Percentiles rank a stretch among this genome's conserved stretches.
phyloP scores from a whole-genome alignment of 331 rosid species.

The Cydonia oblonga region DNA sequence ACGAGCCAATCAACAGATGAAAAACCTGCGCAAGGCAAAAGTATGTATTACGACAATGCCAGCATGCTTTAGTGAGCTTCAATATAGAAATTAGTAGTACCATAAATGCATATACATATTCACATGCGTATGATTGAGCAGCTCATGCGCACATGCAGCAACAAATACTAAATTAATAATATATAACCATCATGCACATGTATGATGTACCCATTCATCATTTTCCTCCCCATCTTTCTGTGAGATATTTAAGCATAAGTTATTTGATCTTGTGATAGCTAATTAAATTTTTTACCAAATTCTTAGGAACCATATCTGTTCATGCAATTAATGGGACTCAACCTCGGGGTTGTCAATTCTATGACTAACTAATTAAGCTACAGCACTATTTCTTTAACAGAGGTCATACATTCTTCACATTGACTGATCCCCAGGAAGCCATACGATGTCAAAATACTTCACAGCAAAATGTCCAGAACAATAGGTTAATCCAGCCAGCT shows the following conservation, averaged over 20 bases:
- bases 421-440: neutral
- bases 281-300: neutral
- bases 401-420: neutral
- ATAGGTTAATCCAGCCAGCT: neutral
- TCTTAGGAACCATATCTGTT: neutral
- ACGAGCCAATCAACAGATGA: slow-evolving; percentile 83
- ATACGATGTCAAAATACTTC: neutral
- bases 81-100: neutral
- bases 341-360: neutral
- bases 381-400: neutral
- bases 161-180: neutral
- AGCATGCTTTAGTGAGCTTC: neutral
- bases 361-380: neutral
- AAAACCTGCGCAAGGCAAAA: slow-evolving; percentile 60
- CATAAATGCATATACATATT: neutral
- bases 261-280: too few relatives aligned
- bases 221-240: neutral
- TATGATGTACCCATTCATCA: neutral
- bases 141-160: neutral
- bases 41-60: slow-evolving; percentile 23
- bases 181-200: slow-evolving; percentile 1
- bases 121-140: neutral
- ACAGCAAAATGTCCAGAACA: neutral
- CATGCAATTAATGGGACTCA: neutral
- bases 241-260: too few relatives aligned